These are phyloP conservation scores for Naganishia cerealis DNA, from an alignment of 1,284 basidiomycete species.

Conservation along the genomic window DNA sequence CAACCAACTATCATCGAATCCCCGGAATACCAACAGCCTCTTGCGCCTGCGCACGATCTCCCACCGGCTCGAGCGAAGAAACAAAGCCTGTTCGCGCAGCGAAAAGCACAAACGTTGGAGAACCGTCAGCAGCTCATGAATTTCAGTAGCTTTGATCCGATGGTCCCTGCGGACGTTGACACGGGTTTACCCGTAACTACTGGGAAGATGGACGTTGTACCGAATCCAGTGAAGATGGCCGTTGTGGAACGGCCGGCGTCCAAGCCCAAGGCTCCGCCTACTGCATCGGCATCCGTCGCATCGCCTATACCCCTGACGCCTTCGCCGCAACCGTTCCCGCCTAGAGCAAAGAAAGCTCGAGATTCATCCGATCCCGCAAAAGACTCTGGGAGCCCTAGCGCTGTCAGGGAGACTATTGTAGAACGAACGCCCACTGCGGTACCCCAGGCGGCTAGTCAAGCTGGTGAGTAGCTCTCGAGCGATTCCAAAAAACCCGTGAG, in stretches of 20 bases:
- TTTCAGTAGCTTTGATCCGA: constrained; percentile 25
- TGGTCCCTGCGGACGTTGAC: background rate
- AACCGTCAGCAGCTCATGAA: constrained; percentile 12
- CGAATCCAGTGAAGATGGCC: constrained; percentile 6
- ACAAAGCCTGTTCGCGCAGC: constrained; percentile 28
- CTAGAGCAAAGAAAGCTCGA: background rate
- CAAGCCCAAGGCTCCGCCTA: background rate
- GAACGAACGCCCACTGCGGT: background rate
- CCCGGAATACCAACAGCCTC: constrained; percentile 25
- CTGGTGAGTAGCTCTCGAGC: background rate
- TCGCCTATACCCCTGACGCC: constrained; percentile 8
- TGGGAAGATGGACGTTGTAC: background rate
- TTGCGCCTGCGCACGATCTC: constrained; percentile 21
- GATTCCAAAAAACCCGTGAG: background rate
- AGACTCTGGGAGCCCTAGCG: background rate
- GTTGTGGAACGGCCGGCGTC: constrained; percentile 10
- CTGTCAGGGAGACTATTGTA: constrained; percentile 9
- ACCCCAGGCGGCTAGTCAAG: background rate
- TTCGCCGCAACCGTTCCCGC: constrained; percentile 15
- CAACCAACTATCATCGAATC: constrained; percentile 2
- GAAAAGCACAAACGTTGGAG: constrained; percentile 24
- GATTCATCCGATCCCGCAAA: background rate
- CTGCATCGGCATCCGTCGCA: background rate
- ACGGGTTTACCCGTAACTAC: background rate
- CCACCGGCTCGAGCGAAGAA: background rate